Base-by-base conservation (phyloP, 129 eudicot species). In the Helianthus annuus region DNA sequence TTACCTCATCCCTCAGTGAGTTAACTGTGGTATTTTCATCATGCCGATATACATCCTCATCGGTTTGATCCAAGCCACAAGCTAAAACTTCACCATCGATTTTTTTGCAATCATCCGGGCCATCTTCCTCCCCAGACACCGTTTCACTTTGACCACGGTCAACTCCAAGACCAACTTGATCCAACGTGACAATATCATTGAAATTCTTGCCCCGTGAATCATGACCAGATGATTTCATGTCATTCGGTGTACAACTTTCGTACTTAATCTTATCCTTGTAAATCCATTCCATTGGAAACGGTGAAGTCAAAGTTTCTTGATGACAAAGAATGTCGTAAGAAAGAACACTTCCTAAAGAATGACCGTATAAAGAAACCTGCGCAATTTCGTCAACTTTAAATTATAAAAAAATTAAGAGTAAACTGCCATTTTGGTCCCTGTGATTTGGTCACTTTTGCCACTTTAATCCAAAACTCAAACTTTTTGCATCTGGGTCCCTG, bases 281-380 rank as follows among this genome's bases (percentile, higher is more conserved):
- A 82, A 84, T 79, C 81, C 88, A 87, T 73, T 90, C 92, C 96
- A 90, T 86, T 39, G 95, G 98, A 73, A 90, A 94, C 17, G 96
- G 96, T 51, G 91, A 85, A 64, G 81, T 82, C 75, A 94, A 63
- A 56, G 77, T 87, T 60, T 90, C 91, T 94, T 94, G 98, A 79
- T 94, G 98, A 81, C 98, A 94, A 77, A 90, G 96, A 72, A 94
- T 90, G 78, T 94, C 98, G 64, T 90, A 94, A 59, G 98, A 90
- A 44, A 94, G 93, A 10, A 94, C 98, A 84, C 98, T 94, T 72
- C 98, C 98, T 71, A 94, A 72, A 58, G 98, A 94, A 78, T 94
- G 98, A 63, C 96, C 98, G 77, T 90, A 94, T 42, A 94, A 52
- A 7, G 98, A 94, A 70, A 94, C 93, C 97, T 93, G 83, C 40